Evolutionary conservation across 495 filamentous ascomycete species (phyloP).

Genomic region (Hamigera avellanea): DNA sequence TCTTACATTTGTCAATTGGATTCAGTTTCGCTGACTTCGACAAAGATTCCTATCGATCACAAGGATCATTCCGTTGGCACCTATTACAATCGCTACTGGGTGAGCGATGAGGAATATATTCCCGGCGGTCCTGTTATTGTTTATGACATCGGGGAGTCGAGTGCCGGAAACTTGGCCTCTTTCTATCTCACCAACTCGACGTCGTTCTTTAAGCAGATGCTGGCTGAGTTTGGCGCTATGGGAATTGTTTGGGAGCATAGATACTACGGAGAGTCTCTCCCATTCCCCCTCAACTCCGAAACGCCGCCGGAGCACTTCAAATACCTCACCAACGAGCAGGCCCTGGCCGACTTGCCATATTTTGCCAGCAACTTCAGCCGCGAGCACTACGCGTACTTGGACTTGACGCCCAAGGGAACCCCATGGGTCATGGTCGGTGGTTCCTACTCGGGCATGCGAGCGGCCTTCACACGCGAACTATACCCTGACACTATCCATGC

Average conservation of each 20-base stretch:
- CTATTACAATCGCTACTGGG: conserved; percentile 46
- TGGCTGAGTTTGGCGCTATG: conserved; percentile 37
- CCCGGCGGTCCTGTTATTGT: conserved; percentile 42
- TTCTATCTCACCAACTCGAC: conserved; percentile 21
- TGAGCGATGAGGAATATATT: conserved; percentile 33
- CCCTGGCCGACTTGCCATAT: conserved; percentile 38
- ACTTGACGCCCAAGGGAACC: conserved; percentile 32
- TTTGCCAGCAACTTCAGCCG: conserved; percentile 40
- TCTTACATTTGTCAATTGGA: not conserved
- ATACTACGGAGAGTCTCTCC: conserved; percentile 42
- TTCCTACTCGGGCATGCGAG: conserved; percentile 45
- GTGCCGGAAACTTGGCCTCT: conserved; percentile 17
- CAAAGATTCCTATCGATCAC: conserved; percentile 38
- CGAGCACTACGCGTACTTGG: conserved; percentile 15
- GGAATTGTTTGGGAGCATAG: conserved; percentile 51
- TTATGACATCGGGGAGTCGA: conserved; percentile 38
- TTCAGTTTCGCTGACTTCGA: conserved; percentile 3
- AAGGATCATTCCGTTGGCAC: conserved; percentile 25
- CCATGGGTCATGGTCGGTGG: conserved; percentile 52
- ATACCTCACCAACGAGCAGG: conserved; percentile 39
- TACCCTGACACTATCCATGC: conserved; percentile 49
- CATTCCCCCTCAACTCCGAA: conserved; percentile 29
- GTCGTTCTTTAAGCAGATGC: conserved; percentile 31
- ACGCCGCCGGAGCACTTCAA: conserved; percentile 37
- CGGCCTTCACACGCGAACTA: conserved; percentile 40